Base-by-base conservation (phyloP, 2,329 filamentous ascomycete genomes). In the Fusarium anthophilum region DNA sequence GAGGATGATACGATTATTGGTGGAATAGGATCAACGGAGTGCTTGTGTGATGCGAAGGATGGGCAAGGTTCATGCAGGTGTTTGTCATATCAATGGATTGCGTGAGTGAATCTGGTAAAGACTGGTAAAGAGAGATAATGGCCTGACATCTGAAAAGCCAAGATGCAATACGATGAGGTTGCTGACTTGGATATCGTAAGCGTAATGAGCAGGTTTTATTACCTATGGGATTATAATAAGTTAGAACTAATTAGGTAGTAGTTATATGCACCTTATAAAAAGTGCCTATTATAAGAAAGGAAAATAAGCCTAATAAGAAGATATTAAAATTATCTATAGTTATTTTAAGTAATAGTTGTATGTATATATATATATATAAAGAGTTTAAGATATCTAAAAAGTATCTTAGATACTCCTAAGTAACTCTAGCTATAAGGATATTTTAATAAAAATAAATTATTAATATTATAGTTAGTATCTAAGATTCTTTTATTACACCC, bases 211-310 rank as follows among this genome's bases (percentile, higher is more conserved):
- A 38, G 10, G 12, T 6, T 22, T 0, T n/a, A 28, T 20, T 22
- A 5, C 5, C 15, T 17, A 3, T 3, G 12, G 30, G 0, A 17
- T 10, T 6, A 51, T 18, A 15, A 12, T 20, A 15, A 0, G 8
- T 4, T 47, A 8, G 8, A 15, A 8, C 4, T 15, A 15, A 11
- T 4, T 15, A 11, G 9, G 9, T 28, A 15, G 18, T 11, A 22
- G 10, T 20, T 14, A 3, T 22, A 22, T 11, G 8, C 6, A 8
- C 12, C 12, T 8, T 3, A 7, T 10, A 22, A 22, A 5, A 15
- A 5, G 8, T 14, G 2, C 18, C 14, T 22, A 4, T 8, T 24
- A 24, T 24, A 17, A 14, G 8, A 5, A 14, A 15, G 13, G 3
- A 10, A 14, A 22, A 50, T 22, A 17, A 15, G 1, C 1, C 14